Conservation (phyloP, 2,329 filamentous ascomycete genomes). For the Amesomyces nigricolor region DNA sequence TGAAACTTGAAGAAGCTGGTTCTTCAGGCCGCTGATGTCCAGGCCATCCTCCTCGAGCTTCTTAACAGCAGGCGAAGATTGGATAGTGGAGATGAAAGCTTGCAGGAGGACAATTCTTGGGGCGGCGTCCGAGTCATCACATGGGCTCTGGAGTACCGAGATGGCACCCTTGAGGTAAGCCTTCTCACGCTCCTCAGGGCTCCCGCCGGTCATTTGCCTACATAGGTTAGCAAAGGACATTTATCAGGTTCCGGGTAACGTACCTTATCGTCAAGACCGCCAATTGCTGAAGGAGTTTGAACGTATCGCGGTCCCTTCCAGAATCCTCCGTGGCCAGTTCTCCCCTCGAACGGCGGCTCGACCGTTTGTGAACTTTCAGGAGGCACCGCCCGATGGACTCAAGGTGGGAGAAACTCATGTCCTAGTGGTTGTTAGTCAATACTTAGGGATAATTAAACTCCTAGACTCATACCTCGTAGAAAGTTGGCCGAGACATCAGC, state of each 20-base stretch:
- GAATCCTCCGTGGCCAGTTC: conserved; percentile 7
- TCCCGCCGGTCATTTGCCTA: conserved; percentile 39
- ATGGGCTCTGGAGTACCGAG: conserved; percentile 22
- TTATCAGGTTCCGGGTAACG: background rate
- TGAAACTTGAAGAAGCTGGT: conserved; percentile 12
- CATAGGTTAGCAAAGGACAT: conserved; percentile 8
- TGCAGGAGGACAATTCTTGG: conserved; percentile 18
- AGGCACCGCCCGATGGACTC: conserved; percentile 29
- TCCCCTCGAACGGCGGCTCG: conserved; percentile 14
- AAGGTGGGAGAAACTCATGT: conserved; percentile 38
- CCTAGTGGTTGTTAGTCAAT: conserved; percentile 22
- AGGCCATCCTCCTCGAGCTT: conserved; percentile 16
- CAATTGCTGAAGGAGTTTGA: conserved; percentile 21
- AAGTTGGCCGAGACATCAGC: conserved; percentile 46
- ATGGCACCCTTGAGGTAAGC: conserved; percentile 29
- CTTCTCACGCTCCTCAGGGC: conserved; percentile 39
- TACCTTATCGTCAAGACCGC: conserved; percentile 24
- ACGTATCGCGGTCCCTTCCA: conserved; percentile 15
- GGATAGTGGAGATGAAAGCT: conserved; percentile 16
- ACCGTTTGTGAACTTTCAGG: conserved; percentile 11
- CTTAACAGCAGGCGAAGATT: conserved; percentile 12
- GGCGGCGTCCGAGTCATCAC: conserved; percentile 13
- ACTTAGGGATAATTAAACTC: background rate
- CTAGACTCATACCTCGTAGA: conserved; percentile 37
- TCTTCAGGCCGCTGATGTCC: conserved; percentile 10